Conservation (phyloP, 345 rosid genomes). For the Salix exigua region DNA sequence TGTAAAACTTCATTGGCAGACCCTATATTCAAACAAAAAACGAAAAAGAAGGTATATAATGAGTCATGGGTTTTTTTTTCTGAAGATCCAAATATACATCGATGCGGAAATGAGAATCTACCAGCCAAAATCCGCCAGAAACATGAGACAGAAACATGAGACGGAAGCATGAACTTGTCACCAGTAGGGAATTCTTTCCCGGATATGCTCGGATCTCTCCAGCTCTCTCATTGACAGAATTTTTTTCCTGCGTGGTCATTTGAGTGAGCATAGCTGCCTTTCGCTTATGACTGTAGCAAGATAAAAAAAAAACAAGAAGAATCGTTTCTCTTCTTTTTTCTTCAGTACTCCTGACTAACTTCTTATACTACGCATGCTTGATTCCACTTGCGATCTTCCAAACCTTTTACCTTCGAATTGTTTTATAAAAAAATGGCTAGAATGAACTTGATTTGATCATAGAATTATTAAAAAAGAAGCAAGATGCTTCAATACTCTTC, state of each 20-base stretch:
- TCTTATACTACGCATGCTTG: too few relatives aligned
- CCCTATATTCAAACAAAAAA: conserved; percentile 3
- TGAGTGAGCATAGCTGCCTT: background rate
- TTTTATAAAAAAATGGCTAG: too few relatives aligned
- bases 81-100: background rate
- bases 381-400: too few relatives aligned
- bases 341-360: too few relatives aligned
- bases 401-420: too few relatives aligned
- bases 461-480: too few relatives aligned
- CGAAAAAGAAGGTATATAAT: background rate
- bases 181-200: conserved; percentile 13
- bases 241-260: background rate
- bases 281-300: background rate
- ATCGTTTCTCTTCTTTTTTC: too few relatives aligned
- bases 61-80: background rate
- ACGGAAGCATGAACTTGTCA: conserved; percentile 17
- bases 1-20: conserved; percentile 10
- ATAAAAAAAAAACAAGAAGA: background rate
- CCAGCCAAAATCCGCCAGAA: conserved; percentile 30
- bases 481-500: too few relatives aligned
- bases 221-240: conserved; percentile 6
- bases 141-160: conserved; percentile 25
- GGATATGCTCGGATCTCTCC: conserved; percentile 14
- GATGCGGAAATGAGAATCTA: conserved; percentile 2
- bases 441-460: too few relatives aligned